phyloP scores from a whole-genome alignment of 2,329 filamentous ascomycete genomes.

The Pseudogymnoascus sp. region DNA sequence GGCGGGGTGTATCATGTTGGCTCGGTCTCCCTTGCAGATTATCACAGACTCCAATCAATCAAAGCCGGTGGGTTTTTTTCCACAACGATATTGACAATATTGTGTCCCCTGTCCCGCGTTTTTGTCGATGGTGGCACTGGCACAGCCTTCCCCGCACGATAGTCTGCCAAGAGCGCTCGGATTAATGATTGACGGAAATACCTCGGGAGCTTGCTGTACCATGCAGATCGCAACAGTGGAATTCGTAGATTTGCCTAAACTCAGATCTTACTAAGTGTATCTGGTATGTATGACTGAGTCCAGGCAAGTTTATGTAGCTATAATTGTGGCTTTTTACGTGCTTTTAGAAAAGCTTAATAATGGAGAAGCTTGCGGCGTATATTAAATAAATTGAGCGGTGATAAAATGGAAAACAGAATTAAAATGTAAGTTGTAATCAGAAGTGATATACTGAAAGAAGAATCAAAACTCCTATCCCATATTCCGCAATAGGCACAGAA shows the following conservation, averaged over 20 bases:
- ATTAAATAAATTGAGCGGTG: not conserved
- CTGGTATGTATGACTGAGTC: not conserved
- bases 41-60: not conserved
- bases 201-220: not conserved
- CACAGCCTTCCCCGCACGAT: not conserved
- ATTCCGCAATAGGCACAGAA: not conserved
- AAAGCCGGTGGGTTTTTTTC: not conserved
- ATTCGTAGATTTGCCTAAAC: not conserved
- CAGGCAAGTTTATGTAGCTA: not conserved
- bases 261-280: not conserved
- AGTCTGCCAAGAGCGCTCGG: not conserved
- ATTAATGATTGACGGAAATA: constrained; percentile 1
- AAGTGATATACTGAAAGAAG: not conserved
- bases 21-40: not conserved
- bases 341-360: not conserved
- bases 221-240: not conserved
- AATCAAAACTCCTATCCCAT: not conserved
- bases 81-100: not conserved
- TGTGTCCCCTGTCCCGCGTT: not conserved
- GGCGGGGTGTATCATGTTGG: not conserved
- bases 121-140: not conserved
- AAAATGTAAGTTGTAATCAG: not conserved
- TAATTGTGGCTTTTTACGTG: not conserved
- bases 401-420: not conserved
- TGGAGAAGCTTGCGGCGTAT: not conserved